Evolutionary conservation across 768 basidiomycete genomes (phyloP).

Genomic region (Termitomyces sp.): DNA sequence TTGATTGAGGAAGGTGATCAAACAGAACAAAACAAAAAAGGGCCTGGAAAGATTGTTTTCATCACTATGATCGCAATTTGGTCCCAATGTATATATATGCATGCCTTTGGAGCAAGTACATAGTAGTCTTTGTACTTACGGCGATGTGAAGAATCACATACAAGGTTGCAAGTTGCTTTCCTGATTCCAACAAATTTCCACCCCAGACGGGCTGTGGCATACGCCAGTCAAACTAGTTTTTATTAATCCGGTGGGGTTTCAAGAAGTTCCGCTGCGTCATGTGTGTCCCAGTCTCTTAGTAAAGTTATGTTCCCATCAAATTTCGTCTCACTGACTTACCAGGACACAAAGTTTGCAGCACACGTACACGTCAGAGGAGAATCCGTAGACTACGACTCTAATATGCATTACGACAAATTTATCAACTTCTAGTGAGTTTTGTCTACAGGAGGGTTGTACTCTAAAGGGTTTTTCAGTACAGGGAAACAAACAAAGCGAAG

Average conservation of each 20-base stretch:
- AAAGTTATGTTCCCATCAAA: background rate
- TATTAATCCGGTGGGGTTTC: background rate
- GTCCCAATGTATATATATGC: too few relatives aligned
- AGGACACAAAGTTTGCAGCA: background rate
- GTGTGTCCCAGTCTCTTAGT: background rate
- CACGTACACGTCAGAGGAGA: background rate
- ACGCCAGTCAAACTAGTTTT: background rate
- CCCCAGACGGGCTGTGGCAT: background rate
- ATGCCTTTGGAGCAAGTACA: too few relatives aligned
- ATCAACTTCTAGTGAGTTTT: constrained; percentile 45
- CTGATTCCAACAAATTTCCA: background rate
- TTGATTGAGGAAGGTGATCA: background rate
- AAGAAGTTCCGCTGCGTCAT: background rate
- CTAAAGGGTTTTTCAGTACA: constrained; percentile 17
- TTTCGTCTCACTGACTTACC: background rate
- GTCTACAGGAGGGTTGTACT: constrained; percentile 56
- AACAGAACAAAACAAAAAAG: background rate
- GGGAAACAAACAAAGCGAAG: background rate
- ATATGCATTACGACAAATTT: constrained; percentile 6
- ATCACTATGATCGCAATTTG: too few relatives aligned
- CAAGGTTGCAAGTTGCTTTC: too few relatives aligned
- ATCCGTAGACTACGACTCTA: constrained; percentile 1
- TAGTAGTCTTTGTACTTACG: too few relatives aligned
- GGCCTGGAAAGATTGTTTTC: too few relatives aligned
- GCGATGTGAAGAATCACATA: too few relatives aligned